A percentile compares a stretch with the other conserved stretches of the same genome.
Conservation (phyloP, 2,329 filamentous ascomycete genomes). For the Corynespora cassiicola region DNA sequence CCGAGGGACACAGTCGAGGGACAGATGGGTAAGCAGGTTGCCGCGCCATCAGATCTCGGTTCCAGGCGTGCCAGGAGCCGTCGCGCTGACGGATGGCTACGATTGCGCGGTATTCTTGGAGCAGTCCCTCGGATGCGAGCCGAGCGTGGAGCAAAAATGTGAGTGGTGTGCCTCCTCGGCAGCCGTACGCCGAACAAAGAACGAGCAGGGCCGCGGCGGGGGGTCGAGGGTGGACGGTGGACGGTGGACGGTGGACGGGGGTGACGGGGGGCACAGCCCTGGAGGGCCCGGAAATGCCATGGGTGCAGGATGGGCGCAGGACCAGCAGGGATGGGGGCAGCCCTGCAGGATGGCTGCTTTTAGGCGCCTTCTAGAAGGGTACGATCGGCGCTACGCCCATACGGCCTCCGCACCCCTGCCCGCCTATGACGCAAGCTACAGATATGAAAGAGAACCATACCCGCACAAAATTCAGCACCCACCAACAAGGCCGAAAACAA, state of each 20-base stretch:
- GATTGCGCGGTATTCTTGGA: slow-evolving; percentile 10
- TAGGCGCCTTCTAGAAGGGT: slow-evolving; percentile 14
- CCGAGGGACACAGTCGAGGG: not conserved
- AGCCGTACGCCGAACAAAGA: slow-evolving; percentile 19
- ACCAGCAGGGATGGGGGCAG: slow-evolving; percentile 21
- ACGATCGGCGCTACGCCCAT: slow-evolving; percentile 11
- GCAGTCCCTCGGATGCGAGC: slow-evolving; percentile 6
- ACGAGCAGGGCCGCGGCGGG: slow-evolving; percentile 18
- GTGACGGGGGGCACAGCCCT: slow-evolving; percentile 26
- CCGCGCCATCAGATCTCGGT: not conserved
- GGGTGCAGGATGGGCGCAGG: slow-evolving; percentile 14
- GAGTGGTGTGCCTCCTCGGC: slow-evolving; percentile 16
- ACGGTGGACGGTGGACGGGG: slow-evolving; percentile 22
- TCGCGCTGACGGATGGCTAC: slow-evolving; percentile 2
- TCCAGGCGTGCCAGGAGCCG: slow-evolving; percentile 1
- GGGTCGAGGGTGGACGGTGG: too few species aligned
- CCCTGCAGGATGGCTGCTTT: slow-evolving; percentile 20
- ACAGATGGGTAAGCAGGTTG: slow-evolving; percentile 1
- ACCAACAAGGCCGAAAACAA: slow-evolving; percentile 26
- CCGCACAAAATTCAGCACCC: slow-evolving; percentile 27
- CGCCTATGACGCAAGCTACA: slow-evolving; percentile 17
- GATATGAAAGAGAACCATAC: slow-evolving; percentile 32
- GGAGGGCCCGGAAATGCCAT: slow-evolving; percentile 20
- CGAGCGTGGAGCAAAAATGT: slow-evolving; percentile 18
- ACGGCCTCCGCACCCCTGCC: slow-evolving; percentile 5